Percentiles rank a stretch among this genome's conserved stretches.
Evolutionary conservation across 2,329 filamentous ascomycete genomes (phyloP).

Genomic region (Aspergillus pseudotamarii): DNA sequence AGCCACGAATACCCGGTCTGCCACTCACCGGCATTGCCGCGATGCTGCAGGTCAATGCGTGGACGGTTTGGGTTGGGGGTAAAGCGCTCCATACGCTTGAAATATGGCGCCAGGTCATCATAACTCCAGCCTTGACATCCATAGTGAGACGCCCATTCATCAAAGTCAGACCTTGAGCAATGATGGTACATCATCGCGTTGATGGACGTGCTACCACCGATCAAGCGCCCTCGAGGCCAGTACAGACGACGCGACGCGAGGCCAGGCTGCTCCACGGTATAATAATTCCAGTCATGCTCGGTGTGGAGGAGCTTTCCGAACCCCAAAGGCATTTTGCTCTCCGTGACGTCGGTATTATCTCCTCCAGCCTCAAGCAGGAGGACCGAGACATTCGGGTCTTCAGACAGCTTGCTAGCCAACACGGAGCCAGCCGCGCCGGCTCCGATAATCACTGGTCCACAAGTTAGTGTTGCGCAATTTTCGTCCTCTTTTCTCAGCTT

Average conservation of each 20-base stretch:
- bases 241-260: conserved; percentile 18
- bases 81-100: conserved; percentile 33
- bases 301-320: conserved; percentile 19
- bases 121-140: conserved; percentile 43
- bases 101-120: conserved; percentile 50
- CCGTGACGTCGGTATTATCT: conserved; percentile 17
- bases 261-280: conserved; percentile 20
- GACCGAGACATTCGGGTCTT: conserved; percentile 21
- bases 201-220: conserved; percentile 20
- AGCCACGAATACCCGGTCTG: conserved; percentile 20
- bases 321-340: conserved; percentile 18
- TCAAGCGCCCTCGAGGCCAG: conserved; percentile 23
- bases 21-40: conserved; percentile 15
- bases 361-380: conserved; percentile 23
- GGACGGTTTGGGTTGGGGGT: conserved; percentile 17
- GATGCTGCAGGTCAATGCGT: conserved; percentile 14
- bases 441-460: conserved; percentile 19
- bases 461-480: not conserved
- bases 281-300: conserved; percentile 23
- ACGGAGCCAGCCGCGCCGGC: conserved; percentile 24
- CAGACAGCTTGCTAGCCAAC: conserved; percentile 24
- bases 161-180: conserved; percentile 20
- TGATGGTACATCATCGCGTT: conserved; percentile 27
- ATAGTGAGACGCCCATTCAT: conserved; percentile 18
- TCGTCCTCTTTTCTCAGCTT: not conserved